Percentiles rank a stretch among this genome's conserved stretches.
Conservation (phyloP, 2,329 filamentous ascomycete species). For the Incumbomyces delicatus region DNA sequence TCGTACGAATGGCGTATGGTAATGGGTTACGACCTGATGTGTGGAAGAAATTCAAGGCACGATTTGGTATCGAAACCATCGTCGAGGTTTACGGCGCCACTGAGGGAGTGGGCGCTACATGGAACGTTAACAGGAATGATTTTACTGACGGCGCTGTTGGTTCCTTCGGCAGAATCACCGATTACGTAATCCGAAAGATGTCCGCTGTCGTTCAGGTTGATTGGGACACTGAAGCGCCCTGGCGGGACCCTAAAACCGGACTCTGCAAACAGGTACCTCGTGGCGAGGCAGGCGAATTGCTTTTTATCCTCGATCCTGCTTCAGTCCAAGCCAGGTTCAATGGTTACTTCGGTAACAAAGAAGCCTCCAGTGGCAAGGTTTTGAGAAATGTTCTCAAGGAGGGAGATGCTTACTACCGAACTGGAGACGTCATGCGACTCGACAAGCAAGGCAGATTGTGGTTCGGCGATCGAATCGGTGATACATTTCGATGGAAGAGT, state of each 20-base stretch:
- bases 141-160: slow-evolving; percentile 70
- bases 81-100: slow-evolving; percentile 76
- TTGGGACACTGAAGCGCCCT: slow-evolving; percentile 57
- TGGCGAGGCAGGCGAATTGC: slow-evolving; percentile 64
- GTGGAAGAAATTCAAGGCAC: slow-evolving; percentile 72
- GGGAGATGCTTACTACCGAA: slow-evolving; percentile 60
- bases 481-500: slow-evolving; percentile 67
- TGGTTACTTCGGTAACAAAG: slow-evolving; percentile 60
- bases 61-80: slow-evolving; percentile 64
- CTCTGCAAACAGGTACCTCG: slow-evolving; percentile 51
- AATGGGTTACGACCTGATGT: slow-evolving; percentile 80
- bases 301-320: slow-evolving; percentile 58
- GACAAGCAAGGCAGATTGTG: slow-evolving; percentile 57
- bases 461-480: slow-evolving; percentile 61
- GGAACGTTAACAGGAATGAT: slow-evolving; percentile 65
- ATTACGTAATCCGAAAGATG: slow-evolving; percentile 42
- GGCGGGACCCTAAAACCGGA: slow-evolving; percentile 58
- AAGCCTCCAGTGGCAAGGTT: slow-evolving; percentile 59
- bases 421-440: slow-evolving; percentile 55
- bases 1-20: slow-evolving; percentile 65
- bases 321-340: slow-evolving; percentile 50
- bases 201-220: slow-evolving; percentile 60
- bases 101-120: slow-evolving; percentile 59
- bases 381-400: slow-evolving; percentile 54
- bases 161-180: slow-evolving; percentile 54